phyloP scores from a whole-genome alignment of 2,329 filamentous ascomycete species.

The Curvularia lunata region DNA sequence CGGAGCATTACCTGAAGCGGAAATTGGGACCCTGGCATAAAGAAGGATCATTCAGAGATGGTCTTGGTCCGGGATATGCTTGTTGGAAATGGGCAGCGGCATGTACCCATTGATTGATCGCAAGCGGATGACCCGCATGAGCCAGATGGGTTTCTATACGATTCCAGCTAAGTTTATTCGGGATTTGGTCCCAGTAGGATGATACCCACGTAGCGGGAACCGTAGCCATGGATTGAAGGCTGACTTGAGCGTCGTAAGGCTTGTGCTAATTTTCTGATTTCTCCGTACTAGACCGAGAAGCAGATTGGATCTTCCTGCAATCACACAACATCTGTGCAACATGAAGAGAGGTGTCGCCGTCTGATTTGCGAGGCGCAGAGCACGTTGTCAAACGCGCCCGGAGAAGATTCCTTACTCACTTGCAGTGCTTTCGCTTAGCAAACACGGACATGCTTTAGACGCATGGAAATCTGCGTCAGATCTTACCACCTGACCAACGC shows the following conservation, averaged over 20 bases:
- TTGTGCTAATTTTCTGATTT: neutral
- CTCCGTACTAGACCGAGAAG: neutral
- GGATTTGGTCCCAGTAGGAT: neutral
- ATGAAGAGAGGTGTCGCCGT: neutral
- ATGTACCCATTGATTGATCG: neutral
- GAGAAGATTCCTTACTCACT: conserved; percentile 7
- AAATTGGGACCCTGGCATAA: neutral
- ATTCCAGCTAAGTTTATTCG: neutral
- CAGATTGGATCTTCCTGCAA: neutral
- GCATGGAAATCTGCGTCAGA: conserved; percentile 8
- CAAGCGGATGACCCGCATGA: neutral
- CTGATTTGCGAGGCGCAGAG: conserved; percentile 1
- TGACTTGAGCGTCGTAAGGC: neutral
- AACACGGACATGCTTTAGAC: neutral
- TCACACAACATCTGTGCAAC: neutral
- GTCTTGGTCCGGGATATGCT: conserved; percentile 2
- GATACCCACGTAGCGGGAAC: conserved; percentile 3
- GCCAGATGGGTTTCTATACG: neutral
- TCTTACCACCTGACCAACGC: conserved; percentile 8
- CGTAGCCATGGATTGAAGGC: conserved; percentile 1
- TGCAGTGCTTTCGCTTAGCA: conserved; percentile 5
- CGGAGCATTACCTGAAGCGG: neutral
- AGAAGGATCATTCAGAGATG: conserved; percentile 4
- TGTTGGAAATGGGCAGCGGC: conserved; percentile 1
- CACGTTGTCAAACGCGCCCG: conserved; percentile 4